Evolutionary conservation across 441 rosid genomes (phyloP).

Genomic region (Gossypium laxum): DNA sequence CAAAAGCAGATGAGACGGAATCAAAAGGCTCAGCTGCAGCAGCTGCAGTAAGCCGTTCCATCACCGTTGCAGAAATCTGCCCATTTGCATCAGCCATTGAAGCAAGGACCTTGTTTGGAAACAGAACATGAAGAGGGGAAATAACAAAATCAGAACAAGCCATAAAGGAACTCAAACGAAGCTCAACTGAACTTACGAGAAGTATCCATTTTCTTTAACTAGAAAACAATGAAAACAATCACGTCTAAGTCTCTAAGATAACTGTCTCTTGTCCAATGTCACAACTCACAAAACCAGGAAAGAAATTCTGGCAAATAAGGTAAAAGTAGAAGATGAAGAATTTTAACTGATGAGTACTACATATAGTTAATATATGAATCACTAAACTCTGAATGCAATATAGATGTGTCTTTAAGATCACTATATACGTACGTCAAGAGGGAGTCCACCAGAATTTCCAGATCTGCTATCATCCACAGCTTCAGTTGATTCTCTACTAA

Average conservation of each 20-base stretch:
- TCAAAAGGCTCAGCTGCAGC: conserved; percentile 97
- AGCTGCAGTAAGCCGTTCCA: conserved; percentile 97
- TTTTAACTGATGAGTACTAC: background rate
- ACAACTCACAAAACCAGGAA: background rate
- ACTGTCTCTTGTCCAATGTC: background rate
- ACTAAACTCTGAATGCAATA: conserved; percentile 7
- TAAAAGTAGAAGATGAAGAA: background rate
- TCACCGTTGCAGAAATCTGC: conserved; percentile 74
- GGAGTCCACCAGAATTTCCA: conserved; percentile 61
- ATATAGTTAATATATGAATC: background rate
- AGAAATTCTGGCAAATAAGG: background rate
- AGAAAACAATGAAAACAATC: background rate
- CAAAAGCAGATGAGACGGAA: conserved; percentile 96
- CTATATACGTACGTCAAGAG: conserved; percentile 70
- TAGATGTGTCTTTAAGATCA: conserved; percentile 16
- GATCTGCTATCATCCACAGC: conserved; percentile 49
- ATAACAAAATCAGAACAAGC: conserved; percentile 6
- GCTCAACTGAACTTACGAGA: background rate
- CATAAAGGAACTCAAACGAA: background rate
- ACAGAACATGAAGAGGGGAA: conserved; percentile 12
- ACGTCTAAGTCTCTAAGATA: background rate
- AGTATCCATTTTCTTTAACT: background rate
- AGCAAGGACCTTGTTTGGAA: conserved; percentile 63
- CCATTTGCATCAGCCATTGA: conserved; percentile 99
- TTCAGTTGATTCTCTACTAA: conserved; percentile 49